Conservation (phyloP, 805 yeast genomes). For the Maudiozyma saulgeensis region DNA sequence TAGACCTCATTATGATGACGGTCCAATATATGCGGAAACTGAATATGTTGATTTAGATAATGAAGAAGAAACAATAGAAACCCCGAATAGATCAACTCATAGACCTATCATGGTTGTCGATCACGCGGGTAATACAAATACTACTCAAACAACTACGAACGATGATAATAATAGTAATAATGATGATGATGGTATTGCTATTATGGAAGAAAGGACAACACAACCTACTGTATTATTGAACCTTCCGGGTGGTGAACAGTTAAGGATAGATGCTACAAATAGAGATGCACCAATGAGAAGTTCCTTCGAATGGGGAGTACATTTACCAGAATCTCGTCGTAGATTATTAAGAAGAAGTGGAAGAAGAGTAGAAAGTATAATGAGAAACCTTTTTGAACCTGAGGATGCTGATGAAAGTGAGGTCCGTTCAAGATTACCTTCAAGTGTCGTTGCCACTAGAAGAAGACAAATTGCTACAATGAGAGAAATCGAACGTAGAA, state of each 20-base stretch:
- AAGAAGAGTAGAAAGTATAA: constrained; percentile 9
- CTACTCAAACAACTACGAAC: constrained; percentile 2
- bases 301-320: constrained; percentile 21
- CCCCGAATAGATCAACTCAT: not conserved
- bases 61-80: constrained; percentile 5
- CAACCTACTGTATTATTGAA: constrained; percentile 16
- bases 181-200: constrained; percentile 24
- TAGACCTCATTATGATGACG: constrained; percentile 8
- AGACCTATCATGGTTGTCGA: not conserved
- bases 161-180: constrained; percentile 3
- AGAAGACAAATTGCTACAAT: not conserved
- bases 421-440: constrained; percentile 3
- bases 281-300: constrained; percentile 20
- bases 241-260: constrained; percentile 22
- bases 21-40: constrained; percentile 20
- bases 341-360: constrained; percentile 14
- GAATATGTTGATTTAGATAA: constrained; percentile 21
- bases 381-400: constrained; percentile 1
- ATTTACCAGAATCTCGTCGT: constrained; percentile 10
- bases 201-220: constrained; percentile 23
- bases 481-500: not conserved
- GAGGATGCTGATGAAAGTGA: not conserved
- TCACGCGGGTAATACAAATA: not conserved
- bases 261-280: constrained; percentile 14
- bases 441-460: constrained; percentile 6